A percentile compares a stretch with the other conserved stretches of the same genome.
Conservation (phyloP, 768 basidiomycete species). For the Kwoniella sp. region DNA sequence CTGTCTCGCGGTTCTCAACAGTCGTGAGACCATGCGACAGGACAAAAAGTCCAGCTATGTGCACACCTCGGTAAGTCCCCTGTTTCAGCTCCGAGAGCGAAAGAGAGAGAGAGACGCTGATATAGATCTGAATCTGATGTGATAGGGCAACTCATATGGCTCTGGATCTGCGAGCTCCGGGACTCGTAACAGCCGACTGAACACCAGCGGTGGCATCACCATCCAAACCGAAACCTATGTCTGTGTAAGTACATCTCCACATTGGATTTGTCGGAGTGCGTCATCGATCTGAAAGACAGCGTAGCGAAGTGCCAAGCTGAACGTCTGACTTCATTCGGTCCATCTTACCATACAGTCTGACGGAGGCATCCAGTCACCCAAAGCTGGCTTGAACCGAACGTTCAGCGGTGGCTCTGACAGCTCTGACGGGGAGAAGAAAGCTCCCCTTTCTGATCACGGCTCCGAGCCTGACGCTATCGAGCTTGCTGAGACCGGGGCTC, state of each 20-base stretch:
- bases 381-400: not conserved
- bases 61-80: slow-evolving; percentile 12
- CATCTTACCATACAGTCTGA: slow-evolving; percentile 13
- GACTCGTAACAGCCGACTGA: not conserved
- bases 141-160: not conserved
- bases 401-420: not conserved
- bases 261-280: not conserved
- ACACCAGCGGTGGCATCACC: slow-evolving; percentile 9
- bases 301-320: too few species aligned
- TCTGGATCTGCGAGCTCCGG: slow-evolving; percentile 6
- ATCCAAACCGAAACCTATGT: slow-evolving; percentile 19
- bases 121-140: not conserved
- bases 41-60: slow-evolving; percentile 13
- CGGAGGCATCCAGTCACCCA: not conserved
- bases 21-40: slow-evolving; percentile 12
- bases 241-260: slow-evolving; percentile 4
- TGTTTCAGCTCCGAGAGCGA: not conserved
- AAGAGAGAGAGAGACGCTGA: too few species aligned
- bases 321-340: too few species aligned
- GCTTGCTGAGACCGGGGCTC: slow-evolving; percentile 14
- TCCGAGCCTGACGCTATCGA: slow-evolving; percentile 8
- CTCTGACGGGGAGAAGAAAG: not conserved
- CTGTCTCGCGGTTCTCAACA: slow-evolving; percentile 16
- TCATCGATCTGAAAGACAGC: too few species aligned
- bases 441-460: not conserved